These are phyloP conservation scores for Pyricularia sp. DNA, from an alignment of 2,329 filamentous ascomycete genomes.

Conservation along the genomic window DNA sequence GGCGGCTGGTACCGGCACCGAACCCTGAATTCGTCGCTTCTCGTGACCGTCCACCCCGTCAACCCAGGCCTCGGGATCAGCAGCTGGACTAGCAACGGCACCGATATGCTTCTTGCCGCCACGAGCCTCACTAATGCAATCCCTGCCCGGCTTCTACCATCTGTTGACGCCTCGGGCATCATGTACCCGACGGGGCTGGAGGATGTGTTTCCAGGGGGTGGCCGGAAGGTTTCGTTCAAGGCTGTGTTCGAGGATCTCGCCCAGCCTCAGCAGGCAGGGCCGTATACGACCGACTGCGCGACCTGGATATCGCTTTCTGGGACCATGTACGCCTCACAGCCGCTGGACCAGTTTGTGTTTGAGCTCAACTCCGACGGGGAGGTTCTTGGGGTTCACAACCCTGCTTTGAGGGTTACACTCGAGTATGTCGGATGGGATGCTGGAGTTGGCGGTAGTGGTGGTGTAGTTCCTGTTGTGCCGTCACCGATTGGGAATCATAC, in stretches of 20 bases:
- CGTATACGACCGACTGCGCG: constrained; percentile 11
- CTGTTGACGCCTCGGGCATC: constrained; percentile 17
- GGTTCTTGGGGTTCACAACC: constrained; percentile 16
- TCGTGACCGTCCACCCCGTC: constrained; percentile 16
- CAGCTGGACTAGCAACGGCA: constrained; percentile 24
- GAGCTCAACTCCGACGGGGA: constrained; percentile 15
- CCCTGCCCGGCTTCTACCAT: constrained; percentile 13
- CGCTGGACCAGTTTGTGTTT: constrained; percentile 19
- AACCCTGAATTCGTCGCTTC: constrained; percentile 19
- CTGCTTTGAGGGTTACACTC: constrained; percentile 15
- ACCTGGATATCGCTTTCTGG: constrained; percentile 16
- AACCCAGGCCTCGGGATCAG: constrained; percentile 19
- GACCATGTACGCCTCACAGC: constrained; percentile 17
- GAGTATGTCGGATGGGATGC: constrained; percentile 9
- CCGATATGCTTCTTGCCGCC: constrained; percentile 17
- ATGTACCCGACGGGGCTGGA: constrained; percentile 23
- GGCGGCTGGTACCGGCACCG: constrained; percentile 15
- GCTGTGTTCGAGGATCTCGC: constrained; percentile 23
- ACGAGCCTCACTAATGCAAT: constrained; percentile 13
- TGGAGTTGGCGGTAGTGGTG: constrained; percentile 8
- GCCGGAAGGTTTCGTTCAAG: constrained; percentile 21
- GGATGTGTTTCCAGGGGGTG: constrained; percentile 13
- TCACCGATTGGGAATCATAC: background rate
- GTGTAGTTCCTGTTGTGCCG: background rate
- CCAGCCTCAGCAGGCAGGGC: constrained; percentile 5